Conservation (phyloP, 2,329 filamentous ascomycete species). For the Xylariaceae sp. region DNA sequence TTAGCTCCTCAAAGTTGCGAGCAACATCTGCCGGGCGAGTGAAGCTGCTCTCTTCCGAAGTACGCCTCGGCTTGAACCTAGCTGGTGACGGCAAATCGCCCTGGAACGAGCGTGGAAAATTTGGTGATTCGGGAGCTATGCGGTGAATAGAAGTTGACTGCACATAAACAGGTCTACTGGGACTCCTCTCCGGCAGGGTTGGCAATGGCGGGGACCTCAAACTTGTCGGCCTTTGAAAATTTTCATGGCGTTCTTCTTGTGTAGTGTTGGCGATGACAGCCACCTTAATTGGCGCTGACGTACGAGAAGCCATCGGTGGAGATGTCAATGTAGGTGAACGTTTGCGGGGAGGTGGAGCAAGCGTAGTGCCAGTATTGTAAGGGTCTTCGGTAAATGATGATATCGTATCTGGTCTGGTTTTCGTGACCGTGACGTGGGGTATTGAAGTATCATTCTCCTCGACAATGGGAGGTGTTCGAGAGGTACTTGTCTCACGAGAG, state of each 20-base stretch:
- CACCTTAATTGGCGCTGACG: slow-evolving; percentile 24
- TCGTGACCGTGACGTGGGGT: slow-evolving; percentile 13
- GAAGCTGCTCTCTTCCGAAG: slow-evolving; percentile 53
- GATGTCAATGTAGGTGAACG: slow-evolving; percentile 18
- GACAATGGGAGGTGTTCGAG: slow-evolving; percentile 38
- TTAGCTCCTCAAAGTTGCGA: slow-evolving; percentile 71
- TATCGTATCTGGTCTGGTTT: slow-evolving; percentile 18
- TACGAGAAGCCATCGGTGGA: slow-evolving; percentile 11
- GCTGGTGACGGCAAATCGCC: slow-evolving; percentile 47
- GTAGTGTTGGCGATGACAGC: slow-evolving; percentile 20
- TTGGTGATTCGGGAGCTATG: slow-evolving; percentile 30
- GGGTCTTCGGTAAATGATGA: slow-evolving; percentile 14
- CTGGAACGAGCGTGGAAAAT: slow-evolving; percentile 38
- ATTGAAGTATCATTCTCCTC: slow-evolving; percentile 35
- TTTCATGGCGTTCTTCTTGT: slow-evolving; percentile 25
- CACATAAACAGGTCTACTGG: slow-evolving; percentile 24
- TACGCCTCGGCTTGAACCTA: slow-evolving; percentile 51
- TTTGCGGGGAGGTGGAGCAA: slow-evolving; percentile 22
- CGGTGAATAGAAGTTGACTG: slow-evolving; percentile 22
- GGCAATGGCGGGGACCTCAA: slow-evolving; percentile 29
- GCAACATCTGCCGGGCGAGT: slow-evolving; percentile 55
- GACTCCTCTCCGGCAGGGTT: slow-evolving; percentile 31
- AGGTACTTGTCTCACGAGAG: slow-evolving; percentile 40
- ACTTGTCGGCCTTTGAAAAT: slow-evolving; percentile 22
- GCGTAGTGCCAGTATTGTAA: slow-evolving; percentile 12